Percentiles rank a stretch among this genome's conserved stretches.
Evolutionary conservation across 805 yeast genomes (phyloP).

Genomic region (Yarrowia alimentaria): DNA sequence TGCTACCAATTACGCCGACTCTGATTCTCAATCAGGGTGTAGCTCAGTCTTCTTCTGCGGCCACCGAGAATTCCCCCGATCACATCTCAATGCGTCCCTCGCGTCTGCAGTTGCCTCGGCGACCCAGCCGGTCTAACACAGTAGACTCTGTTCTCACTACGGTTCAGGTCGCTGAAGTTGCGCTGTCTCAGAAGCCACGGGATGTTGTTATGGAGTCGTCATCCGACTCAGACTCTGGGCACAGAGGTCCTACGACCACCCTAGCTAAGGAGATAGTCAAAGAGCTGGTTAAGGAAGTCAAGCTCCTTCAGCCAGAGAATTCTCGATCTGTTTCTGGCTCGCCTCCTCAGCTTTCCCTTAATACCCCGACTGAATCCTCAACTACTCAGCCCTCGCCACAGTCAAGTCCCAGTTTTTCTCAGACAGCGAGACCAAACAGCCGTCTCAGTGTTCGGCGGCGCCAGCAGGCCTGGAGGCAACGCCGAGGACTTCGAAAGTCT

Average conservation of each 20-base stretch:
- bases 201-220: neutral
- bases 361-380: neutral
- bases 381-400: no score
- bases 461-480: slow-evolving; percentile 25
- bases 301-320: slow-evolving; percentile 19
- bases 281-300: slow-evolving; percentile 19
- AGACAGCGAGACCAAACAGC: neutral
- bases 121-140: slow-evolving; percentile 5
- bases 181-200: neutral
- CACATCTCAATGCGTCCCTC: neutral
- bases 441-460: slow-evolving; percentile 12
- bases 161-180: neutral
- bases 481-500: slow-evolving; percentile 8
- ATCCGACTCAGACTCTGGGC: neutral
- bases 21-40: slow-evolving; percentile 8
- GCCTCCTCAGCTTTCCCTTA: neutral
- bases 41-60: neutral
- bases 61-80: neutral
- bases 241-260: neutral
- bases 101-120: slow-evolving; percentile 7
- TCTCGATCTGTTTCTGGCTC: no score
- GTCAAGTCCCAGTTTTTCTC: neutral
- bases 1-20: slow-evolving; percentile 5
- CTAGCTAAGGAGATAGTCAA: slow-evolving; percentile 18
- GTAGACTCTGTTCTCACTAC: neutral